Percentiles rank a stretch among this genome's conserved stretches.
Conservation (phyloP, 2,329 filamentous ascomycete species). For the Nemania diffusa region DNA sequence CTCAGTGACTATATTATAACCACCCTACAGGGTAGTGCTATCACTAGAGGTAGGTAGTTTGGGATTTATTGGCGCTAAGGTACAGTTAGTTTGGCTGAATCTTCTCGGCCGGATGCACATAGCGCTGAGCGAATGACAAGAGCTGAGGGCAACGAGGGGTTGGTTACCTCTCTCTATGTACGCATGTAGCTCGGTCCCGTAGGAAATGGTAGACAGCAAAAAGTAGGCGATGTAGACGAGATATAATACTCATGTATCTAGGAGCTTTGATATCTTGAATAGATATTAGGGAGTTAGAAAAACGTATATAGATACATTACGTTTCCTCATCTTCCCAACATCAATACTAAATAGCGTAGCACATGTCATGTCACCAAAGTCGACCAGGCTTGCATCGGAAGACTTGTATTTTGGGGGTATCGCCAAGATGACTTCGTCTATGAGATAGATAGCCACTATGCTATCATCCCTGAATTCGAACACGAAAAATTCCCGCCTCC, state of each 20-base stretch:
- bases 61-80: background rate
- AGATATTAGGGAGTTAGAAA: too few relatives aligned
- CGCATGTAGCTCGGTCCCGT: too few relatives aligned
- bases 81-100: background rate
- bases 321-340: too few relatives aligned
- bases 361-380: background rate
- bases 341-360: background rate
- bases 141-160: background rate
- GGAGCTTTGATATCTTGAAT: too few relatives aligned
- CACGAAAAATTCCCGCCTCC: slow-evolving; percentile 6
- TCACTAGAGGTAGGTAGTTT: background rate
- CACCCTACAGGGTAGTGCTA: too few relatives aligned
- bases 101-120: background rate
- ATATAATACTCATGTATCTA: too few relatives aligned
- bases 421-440: slow-evolving; percentile 3
- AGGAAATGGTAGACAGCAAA: too few relatives aligned
- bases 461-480: background rate
- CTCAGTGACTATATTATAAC: too few relatives aligned
- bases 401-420: background rate
- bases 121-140: background rate
- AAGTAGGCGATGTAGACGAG: too few relatives aligned
- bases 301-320: too few relatives aligned
- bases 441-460: background rate
- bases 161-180: background rate
- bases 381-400: background rate